A percentile compares a stretch with the other conserved stretches of the same genome.
These are phyloP conservation scores for Taphrina populina DNA, from an alignment of 1,139 yeast genomes.

Conservation along the genomic window DNA sequence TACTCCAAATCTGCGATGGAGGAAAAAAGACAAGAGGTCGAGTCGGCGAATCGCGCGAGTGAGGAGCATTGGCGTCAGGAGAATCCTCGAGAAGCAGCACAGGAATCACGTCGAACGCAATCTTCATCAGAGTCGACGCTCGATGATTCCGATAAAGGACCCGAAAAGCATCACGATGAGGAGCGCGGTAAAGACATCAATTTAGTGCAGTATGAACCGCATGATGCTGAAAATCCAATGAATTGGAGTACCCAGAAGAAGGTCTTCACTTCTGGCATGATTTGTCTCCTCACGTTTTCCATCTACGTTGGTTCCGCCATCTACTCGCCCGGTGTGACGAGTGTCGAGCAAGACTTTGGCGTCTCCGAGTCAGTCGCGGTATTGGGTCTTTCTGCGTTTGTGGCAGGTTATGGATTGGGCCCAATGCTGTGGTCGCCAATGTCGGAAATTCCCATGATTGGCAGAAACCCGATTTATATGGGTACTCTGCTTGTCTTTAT, in stretches of 20 bases:
- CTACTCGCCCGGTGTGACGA: constrained; percentile 57
- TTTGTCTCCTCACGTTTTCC: constrained; percentile 43
- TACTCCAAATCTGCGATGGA: constrained; percentile 11
- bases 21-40: constrained; percentile 15
- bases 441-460: constrained; percentile 56
- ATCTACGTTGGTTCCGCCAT: constrained; percentile 50
- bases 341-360: constrained; percentile 56
- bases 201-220: constrained; percentile 51
- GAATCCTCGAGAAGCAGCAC: constrained; percentile 25
- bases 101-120: constrained; percentile 3
- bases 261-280: constrained; percentile 42
- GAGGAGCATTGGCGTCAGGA: constrained; percentile 24
- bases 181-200: constrained; percentile 32
- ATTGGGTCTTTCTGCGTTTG: constrained; percentile 68
- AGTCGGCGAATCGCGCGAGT: constrained; percentile 7
- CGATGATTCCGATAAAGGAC: constrained; percentile 5
- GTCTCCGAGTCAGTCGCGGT: constrained; percentile 73
- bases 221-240: constrained; percentile 59
- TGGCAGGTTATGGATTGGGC: constrained; percentile 60
- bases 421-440: constrained; percentile 78
- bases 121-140: constrained; percentile 13
- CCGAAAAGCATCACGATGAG: constrained; percentile 14
- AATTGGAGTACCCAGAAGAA: constrained; percentile 54
- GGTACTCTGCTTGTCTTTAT: constrained; percentile 52
- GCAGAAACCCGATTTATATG: constrained; percentile 54